Evolutionary conservation across 2,329 filamentous ascomycete species (phyloP), one percentile per base, ranked within the genome.

Genomic region (Diaporthe citri): DNA sequence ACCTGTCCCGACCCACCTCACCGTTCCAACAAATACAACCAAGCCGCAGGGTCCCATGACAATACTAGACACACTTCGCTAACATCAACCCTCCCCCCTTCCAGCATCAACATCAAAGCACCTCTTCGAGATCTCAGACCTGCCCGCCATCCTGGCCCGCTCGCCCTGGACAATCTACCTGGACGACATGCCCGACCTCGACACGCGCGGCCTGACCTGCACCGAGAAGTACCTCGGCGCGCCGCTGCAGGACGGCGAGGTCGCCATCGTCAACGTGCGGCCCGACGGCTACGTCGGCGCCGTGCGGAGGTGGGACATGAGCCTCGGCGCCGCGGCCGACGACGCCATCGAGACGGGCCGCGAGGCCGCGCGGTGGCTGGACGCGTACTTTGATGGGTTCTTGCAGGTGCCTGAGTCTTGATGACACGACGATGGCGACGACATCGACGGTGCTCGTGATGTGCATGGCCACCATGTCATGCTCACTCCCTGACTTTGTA

Each of bases 241-340:
- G 22, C 87, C 85, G 55, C 83, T 94, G 4, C 84, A 83, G 0
- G 84, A 86, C 1, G 85, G 87, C 20, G 89, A 93, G 77, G 88
- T 93, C 8, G 90, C 89, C 5, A 88, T 95, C 56, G 85, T 93
- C 55, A 92, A 93, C 79, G 91, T 95, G 3, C 87, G 93, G 7
- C 93, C 93, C 0, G 93, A 95, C 82, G 93, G 93, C 13, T 95
- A 95, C 80, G 90, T 95, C 7, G 93, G 93, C 1, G 90, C 88
- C 22, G 82, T 94, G 31, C 84, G 87, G 55, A 83, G 86, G 51
- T 89, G 88, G 87, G 87, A 89, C 79, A 85, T 86, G 46, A 85
- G 83, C 77, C 64, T 48, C 34, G 64, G 48, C 62, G 62, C 28
- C 64, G 34, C 22, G 9, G 79, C 87, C 39, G 87, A 88, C 72